Evolutionary conservation across 805 yeast genomes (phyloP).

Genomic region (Candida khao-thaluensis): DNA sequence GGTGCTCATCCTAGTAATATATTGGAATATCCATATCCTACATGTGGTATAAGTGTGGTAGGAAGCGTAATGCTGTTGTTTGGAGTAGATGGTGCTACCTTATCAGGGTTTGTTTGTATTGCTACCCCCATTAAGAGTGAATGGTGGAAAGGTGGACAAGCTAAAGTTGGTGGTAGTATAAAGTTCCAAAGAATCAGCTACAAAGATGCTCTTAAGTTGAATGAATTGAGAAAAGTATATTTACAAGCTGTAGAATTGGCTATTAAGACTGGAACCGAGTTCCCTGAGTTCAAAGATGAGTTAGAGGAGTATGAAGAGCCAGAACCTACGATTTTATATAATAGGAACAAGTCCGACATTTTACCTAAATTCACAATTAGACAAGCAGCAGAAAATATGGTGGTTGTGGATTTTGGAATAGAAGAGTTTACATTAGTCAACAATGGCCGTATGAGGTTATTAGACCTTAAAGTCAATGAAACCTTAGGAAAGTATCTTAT

Average conservation of each 20-base stretch:
- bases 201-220: constrained; percentile 11
- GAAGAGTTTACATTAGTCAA: constrained; percentile 26
- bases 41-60: constrained; percentile 95
- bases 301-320: constrained; percentile 11
- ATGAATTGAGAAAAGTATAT: constrained; percentile 10
- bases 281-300: constrained; percentile 12
- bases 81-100: constrained; percentile 95
- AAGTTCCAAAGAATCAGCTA: constrained; percentile 67
- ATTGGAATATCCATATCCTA: constrained; percentile 93
- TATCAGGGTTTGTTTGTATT: constrained; percentile 96
- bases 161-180: constrained; percentile 86
- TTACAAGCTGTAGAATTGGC: constrained; percentile 7
- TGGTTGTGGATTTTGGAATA: constrained; percentile 29
- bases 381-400: constrained; percentile 33
- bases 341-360: constrained; percentile 7
- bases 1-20: constrained; percentile 97
- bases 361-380: constrained; percentile 19
- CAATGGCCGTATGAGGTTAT: constrained; percentile 29
- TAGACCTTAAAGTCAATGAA: constrained; percentile 15
- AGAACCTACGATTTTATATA: constrained; percentile 9
- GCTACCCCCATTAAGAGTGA: constrained; percentile 94
- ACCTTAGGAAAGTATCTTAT: constrained; percentile 4
- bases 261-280: constrained; percentile 67
- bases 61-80: constrained; percentile 97
- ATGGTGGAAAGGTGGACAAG: constrained; percentile 98